Percentiles rank a stretch among this genome's conserved stretches.
Evolutionary conservation across 306 rosid genomes (phyloP).

Genomic region (Vicia sativa): DNA sequence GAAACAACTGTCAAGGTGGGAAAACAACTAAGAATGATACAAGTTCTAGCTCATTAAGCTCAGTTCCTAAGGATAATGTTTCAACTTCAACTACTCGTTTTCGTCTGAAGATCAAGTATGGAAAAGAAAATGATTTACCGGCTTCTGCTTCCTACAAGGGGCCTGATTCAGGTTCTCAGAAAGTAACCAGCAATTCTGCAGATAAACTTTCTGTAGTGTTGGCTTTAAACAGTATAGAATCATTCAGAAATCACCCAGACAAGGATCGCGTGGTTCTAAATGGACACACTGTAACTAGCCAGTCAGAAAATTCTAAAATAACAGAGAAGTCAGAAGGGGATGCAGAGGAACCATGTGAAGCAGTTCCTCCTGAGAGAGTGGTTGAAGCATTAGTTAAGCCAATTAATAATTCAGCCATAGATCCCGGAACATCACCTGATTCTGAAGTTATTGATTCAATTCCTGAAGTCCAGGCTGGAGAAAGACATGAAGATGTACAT

Average conservation of each 20-base stretch:
- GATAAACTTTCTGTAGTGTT: constrained; percentile 44
- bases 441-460: constrained; percentile 85
- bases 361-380: constrained; percentile 46
- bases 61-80: constrained; percentile 47
- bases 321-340: constrained; percentile 51
- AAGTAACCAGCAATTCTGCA: constrained; percentile 43
- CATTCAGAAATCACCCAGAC: constrained; percentile 45
- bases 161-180: constrained; percentile 46
- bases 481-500: constrained; percentile 52
- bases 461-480: constrained; percentile 66
- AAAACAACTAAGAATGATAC: constrained; percentile 52
- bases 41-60: constrained; percentile 50
- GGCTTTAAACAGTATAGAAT: constrained; percentile 39
- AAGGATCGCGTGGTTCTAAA: constrained; percentile 52
- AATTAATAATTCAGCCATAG: constrained; percentile 52
- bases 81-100: constrained; percentile 54
- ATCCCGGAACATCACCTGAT: constrained; percentile 99
- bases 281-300: constrained; percentile 53
- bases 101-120: constrained; percentile 84
- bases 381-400: constrained; percentile 58
- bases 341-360: constrained; percentile 43
- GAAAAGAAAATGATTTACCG: constrained; percentile 59
- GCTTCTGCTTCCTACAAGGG: constrained; percentile 44
- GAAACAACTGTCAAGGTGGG: constrained; percentile 50
- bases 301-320: constrained; percentile 44